Conservation (phyloP, 73 alveolate genomes). For the Blepharisma stoltei region DNA sequence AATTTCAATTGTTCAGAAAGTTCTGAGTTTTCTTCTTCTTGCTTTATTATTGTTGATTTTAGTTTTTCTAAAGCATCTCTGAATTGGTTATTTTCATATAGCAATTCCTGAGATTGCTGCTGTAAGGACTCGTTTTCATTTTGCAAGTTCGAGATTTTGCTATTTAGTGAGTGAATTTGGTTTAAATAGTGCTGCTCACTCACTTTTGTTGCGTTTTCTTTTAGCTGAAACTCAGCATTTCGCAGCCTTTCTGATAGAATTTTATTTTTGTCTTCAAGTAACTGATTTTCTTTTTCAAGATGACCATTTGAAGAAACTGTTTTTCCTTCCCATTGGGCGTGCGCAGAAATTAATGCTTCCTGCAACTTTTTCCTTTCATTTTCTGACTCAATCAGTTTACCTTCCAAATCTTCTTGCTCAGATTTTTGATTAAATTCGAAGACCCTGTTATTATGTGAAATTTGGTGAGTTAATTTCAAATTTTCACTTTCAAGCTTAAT, state of each 20-base stretch:
- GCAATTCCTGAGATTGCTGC: neutral
- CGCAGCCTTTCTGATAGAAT: neutral
- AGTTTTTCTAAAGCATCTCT: neutral
- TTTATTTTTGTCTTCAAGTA: neutral
- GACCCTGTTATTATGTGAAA: no score
- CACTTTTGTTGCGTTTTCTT: neutral
- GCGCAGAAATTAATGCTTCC: slow-evolving; percentile 1
- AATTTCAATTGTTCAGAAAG: slow-evolving; percentile 10
- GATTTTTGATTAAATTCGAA: no score
- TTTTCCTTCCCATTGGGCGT: neutral
- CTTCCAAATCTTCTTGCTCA: neutral
- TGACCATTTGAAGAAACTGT: neutral
- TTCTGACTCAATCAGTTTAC: neutral
- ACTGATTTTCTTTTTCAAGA: slow-evolving; percentile 19
- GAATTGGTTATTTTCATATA: neutral
- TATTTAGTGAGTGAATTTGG: neutral
- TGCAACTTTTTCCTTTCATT: neutral
- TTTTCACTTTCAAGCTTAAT: no score
- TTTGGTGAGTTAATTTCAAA: no score
- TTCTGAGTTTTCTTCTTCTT: slow-evolving; percentile 9
- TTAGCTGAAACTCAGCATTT: neutral
- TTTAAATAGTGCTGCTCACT: neutral
- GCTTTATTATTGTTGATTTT: neutral
- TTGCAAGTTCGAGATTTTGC: neutral
- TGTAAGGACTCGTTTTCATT: neutral